Percentiles rank a stretch among this genome's conserved stretches.
Evolutionary conservation across 1,284 basidiomycete species (phyloP).

Genomic region (Apiotrichum gracile): DNA sequence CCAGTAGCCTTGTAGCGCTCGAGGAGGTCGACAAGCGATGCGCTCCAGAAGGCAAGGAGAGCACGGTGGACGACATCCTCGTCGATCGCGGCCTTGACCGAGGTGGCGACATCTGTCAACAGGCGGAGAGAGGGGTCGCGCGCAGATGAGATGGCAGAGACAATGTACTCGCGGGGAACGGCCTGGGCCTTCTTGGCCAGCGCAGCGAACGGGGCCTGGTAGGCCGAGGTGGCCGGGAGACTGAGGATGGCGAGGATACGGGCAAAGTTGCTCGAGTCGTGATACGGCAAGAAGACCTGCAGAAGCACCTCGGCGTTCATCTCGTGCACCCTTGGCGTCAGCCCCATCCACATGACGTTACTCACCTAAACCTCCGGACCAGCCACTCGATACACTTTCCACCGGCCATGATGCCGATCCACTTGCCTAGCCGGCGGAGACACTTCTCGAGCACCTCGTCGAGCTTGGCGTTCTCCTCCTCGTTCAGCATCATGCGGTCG

Average conservation of each 20-base stretch:
- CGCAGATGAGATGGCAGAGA: constrained; percentile 52
- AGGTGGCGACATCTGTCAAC: constrained; percentile 59
- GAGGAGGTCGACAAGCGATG: constrained; percentile 73
- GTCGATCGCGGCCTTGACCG: constrained; percentile 53
- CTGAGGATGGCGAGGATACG: constrained; percentile 86
- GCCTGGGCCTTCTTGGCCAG: constrained; percentile 68
- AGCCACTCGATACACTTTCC: constrained; percentile 95
- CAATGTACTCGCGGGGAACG: constrained; percentile 68
- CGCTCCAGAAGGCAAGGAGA: constrained; percentile 76
- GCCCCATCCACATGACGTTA: neutral
- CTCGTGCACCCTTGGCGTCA: constrained; percentile 70
- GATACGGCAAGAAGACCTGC: constrained; percentile 83
- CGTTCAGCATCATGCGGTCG: constrained; percentile 75
- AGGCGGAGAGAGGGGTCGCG: constrained; percentile 58
- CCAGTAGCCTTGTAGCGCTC: constrained; percentile 42
- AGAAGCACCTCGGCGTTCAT: constrained; percentile 82
- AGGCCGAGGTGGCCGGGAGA: constrained; percentile 50
- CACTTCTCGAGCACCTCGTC: constrained; percentile 52
- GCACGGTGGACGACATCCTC: constrained; percentile 60
- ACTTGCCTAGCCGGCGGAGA: constrained; percentile 67
- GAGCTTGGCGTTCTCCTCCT: constrained; percentile 60
- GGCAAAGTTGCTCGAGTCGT: constrained; percentile 88
- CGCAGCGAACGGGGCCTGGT: constrained; percentile 56
- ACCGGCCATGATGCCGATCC: constrained; percentile 73
- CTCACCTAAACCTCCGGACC: constrained; percentile 81